A percentile compares a stretch with the other conserved stretches of the same genome.
Conservation (phyloP, 2,329 filamentous ascomycete genomes). For the Ceratocystiopsis sp. region DNA sequence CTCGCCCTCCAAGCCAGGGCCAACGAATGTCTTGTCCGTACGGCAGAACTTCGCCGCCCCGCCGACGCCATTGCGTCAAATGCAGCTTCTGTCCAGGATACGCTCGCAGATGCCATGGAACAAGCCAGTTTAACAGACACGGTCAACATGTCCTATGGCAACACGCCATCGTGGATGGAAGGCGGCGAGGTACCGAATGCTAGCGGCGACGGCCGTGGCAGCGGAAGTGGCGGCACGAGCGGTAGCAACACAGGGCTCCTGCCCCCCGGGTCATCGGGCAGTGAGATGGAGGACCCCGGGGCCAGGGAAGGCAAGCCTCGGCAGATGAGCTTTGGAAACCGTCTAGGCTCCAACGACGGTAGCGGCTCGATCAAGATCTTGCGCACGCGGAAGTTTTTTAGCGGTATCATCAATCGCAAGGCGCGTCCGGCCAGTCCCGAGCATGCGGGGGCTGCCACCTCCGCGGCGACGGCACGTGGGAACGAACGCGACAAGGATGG, state of each 20-base stretch:
- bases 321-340: constrained; percentile 11
- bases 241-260: background rate
- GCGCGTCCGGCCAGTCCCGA: constrained; percentile 15
- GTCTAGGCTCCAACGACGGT: constrained; percentile 3
- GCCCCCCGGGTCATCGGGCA: constrained; percentile 34
- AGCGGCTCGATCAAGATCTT: constrained; percentile 19
- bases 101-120: constrained; percentile 31
- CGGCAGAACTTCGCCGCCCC: constrained; percentile 26
- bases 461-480: background rate
- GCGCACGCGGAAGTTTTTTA: constrained; percentile 24
- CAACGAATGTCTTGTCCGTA: constrained; percentile 31
- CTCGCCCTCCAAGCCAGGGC: constrained; percentile 31
- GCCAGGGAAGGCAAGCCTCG: constrained; percentile 12
- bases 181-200: background rate
- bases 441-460: background rate
- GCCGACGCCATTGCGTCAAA: constrained; percentile 14
- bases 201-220: background rate
- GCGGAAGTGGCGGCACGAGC: background rate
- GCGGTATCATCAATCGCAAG: constrained; percentile 22
- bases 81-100: constrained; percentile 9
- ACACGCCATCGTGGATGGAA: constrained; percentile 8
- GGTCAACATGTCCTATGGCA: constrained; percentile 20
- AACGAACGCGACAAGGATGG: background rate
- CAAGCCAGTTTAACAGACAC: constrained; percentile 22
- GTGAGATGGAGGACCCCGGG: constrained; percentile 22